Evolutionary conservation across 1,284 basidiomycete genomes (phyloP), one percentile per base, ranked within the genome.

Genomic region (Malassezia equina): DNA sequence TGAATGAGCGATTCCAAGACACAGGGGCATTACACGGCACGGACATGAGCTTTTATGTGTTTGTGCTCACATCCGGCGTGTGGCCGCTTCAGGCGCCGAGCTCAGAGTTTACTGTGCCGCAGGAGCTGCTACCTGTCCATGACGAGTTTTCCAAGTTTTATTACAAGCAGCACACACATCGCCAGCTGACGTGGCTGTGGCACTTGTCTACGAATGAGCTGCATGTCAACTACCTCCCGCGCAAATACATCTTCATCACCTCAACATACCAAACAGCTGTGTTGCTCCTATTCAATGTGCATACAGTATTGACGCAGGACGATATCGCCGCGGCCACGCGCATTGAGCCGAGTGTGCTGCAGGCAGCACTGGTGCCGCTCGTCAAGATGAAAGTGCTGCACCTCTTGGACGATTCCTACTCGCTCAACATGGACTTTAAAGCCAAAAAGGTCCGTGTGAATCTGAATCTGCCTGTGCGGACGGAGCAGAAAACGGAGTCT

Each of bases 111-210:
- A 82, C 84, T 61, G 86, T 96, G 50, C 93, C 93, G 2, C 79
- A 83, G 5, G 90, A 95, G 71, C 85, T 98, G 62, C 78, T 85
- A 40, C 80, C 85, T 13, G 88, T 86, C 2, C 90, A 90, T 76
- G 87, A 95, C 65, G 84, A 88, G 17, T 98, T 98, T 80, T 83
- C 85, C 65, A 83, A 86, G 64, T 96, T 90, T 79, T 96, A 96
- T 77, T 85, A 88, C 69, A 85, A 84, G 66, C 90, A 93, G 77
- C 89, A 93, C 77, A 86, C 85, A 60, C 93, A 93, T 21, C 86
- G 94, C 59, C 94, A 94, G 71, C 80, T 98, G 24, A 91, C 88
- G 0, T 98, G 93, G 93, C 77, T 96, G 17, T 96, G 93, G 93
- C 93, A 95, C 73, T 86, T 93, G 75, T 90, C 86, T 31, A 91